Evolutionary conservation across 495 filamentous ascomycete species (phyloP), one percentile per base, ranked within the genome.

Genomic region (Tuber melanosporum): DNA sequence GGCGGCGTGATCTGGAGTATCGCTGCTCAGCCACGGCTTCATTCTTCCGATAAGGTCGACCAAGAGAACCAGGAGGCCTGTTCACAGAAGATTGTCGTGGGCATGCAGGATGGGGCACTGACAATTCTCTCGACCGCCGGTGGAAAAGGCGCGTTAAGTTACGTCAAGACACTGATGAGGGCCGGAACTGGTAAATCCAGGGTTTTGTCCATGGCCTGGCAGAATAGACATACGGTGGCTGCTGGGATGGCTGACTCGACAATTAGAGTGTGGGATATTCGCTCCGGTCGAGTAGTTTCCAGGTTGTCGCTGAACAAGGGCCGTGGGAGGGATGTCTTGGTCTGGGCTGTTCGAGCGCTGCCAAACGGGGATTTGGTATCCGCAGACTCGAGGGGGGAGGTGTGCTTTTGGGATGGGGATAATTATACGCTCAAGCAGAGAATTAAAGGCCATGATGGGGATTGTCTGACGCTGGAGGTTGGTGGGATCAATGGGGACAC

Each of bases 1-100:
- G 92, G 97, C 83, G 94, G 95, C 57, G 95, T 97, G 80, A 94
- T 98, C 76, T 99, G 95, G 95, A 97, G 94, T 85, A 87, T 98
- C 75, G 92, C 91, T 76, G 93, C 91, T n/a, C 95, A 98, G 86
- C 95, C 96, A 32, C 83, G 86, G 80, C 85, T 86, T 85, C 82
- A 85, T 77, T 75, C 84, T 17, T 82, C 83, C 46, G 84, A 85
- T 73, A 84, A 84, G 75, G 83, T 72, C 15, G 47, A 52, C 22
- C 72, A 81, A 43, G 78, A 76, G 52, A 42, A 75, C 69, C 75
- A 77, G 41, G 62, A 80, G 15, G 62, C 75, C 80, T 84, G 82
- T 32, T 87, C 88, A 14, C 93, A 95, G 85, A 91, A 92, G 81
- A 87, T 99, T 52, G 92, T 94, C 20, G 92, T 92, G 57, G 95